Conservation (phyloP, 1,284 basidiomycete genomes). For the Mycena citricolor region DNA sequence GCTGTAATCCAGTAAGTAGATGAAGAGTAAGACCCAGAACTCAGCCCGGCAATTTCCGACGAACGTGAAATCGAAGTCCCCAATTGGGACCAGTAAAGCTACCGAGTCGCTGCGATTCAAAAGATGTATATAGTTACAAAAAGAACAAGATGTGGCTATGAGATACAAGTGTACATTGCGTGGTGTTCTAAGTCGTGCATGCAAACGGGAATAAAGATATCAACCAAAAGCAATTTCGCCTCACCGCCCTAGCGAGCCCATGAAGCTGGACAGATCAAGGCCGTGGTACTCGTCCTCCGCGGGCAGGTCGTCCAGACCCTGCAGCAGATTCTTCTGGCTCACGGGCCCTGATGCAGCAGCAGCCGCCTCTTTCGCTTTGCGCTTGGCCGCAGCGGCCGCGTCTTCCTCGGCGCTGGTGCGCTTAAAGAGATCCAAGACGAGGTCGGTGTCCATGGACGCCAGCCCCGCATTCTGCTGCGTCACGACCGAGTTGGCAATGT, state of each 20-base stretch:
- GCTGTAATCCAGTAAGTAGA: no score
- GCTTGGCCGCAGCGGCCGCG: constrained; percentile 50
- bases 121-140: no score
- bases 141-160: no score
- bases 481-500: constrained; percentile 95
- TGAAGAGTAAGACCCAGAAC: no score
- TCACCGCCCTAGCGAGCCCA: constrained; percentile 66
- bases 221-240: constrained; percentile 15
- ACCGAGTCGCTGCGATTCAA: no score
- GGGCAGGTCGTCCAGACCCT: constrained; percentile 86
- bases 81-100: no score
- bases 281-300: constrained; percentile 88
- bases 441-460: constrained; percentile 95
- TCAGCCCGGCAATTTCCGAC: no score
- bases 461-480: constrained; percentile 96
- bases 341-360: constrained; percentile 45
- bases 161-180: no score
- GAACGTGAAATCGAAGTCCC: no score
- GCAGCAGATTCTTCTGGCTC: constrained; percentile 77
- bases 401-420: constrained; percentile 79
- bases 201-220: constrained; percentile 24
- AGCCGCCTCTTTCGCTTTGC: constrained; percentile 52
- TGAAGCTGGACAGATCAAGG: constrained; percentile 82
- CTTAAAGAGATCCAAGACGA: constrained; percentile 93
- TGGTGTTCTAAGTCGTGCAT: no score